A percentile compares a stretch with the other conserved stretches of the same genome.
Evolutionary conservation across 441 rosid species (phyloP).

Genomic region (Raphanus hybrid): DNA sequence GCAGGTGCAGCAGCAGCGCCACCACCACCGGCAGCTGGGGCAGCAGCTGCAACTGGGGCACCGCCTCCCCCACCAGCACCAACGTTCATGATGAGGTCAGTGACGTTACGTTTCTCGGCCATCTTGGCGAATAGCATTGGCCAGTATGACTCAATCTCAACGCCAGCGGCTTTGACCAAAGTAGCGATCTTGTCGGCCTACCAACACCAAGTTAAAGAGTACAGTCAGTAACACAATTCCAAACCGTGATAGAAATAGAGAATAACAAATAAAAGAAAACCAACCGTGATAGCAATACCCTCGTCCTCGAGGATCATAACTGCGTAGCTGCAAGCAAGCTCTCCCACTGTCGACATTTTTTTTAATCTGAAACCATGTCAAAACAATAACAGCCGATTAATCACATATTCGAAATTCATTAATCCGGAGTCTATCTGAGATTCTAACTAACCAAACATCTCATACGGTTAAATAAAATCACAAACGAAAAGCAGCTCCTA

Average conservation of each 20-base stretch:
- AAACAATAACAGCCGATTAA: not conserved
- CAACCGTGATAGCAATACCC: conserved; percentile 73
- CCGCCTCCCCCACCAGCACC: conserved; percentile 69
- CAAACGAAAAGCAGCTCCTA: not conserved
- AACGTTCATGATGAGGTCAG: conserved; percentile 63
- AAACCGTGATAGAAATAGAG: not conserved
- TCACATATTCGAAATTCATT: not conserved
- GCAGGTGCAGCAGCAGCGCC: conserved; percentile 56
- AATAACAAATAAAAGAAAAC: not conserved
- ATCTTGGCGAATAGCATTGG: conserved; percentile 78
- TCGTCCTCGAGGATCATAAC: conserved; percentile 73
- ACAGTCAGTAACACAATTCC: not conserved
- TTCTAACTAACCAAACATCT: not conserved
- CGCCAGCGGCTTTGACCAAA: conserved; percentile 60
- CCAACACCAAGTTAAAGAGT: not conserved
- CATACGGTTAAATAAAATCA: not conserved
- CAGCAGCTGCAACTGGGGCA: conserved; percentile 43
- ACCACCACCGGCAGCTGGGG: conserved; percentile 50
- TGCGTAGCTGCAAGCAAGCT: conserved; percentile 85
- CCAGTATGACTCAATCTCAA: conserved; percentile 70
- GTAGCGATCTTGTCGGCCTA: conserved; percentile 70
- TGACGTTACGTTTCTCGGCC: conserved; percentile 61
- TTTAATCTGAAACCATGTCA: not conserved
- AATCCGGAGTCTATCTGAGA: not conserved
- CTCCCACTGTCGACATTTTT: conserved; percentile 62